phyloP scores from a whole-genome alignment of 73 alveolate species.

The Paramecium sonneborni region DNA sequence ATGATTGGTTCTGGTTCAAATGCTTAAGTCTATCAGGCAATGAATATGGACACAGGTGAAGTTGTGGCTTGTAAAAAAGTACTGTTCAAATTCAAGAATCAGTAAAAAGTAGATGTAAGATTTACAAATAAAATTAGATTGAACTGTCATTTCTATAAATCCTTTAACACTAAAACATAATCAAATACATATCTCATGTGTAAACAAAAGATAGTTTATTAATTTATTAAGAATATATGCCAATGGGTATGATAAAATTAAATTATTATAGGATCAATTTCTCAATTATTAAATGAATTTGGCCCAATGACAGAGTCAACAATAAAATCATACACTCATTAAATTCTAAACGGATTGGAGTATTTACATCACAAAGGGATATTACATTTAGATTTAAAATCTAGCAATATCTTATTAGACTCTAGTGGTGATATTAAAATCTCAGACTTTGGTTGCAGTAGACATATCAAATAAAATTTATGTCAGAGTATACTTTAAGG shows the following conservation, averaged over 20 bases:
- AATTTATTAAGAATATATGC: slow-evolving; percentile 18
- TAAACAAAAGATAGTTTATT: background rate
- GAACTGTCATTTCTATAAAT: background rate
- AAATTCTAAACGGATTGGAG: slow-evolving; percentile 70
- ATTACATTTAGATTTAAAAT: slow-evolving; percentile 50
- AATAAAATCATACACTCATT: background rate
- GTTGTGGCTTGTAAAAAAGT: slow-evolving; percentile 15
- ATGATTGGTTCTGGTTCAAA: slow-evolving; percentile 21
- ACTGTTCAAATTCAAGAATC: background rate
- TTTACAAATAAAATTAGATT: background rate
- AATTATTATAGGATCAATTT: background rate
- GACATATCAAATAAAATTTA: background rate
- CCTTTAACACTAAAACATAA: background rate
- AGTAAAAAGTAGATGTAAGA: background rate
- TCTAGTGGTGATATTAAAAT: slow-evolving; percentile 24
- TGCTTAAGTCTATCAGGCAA: slow-evolving; percentile 10
- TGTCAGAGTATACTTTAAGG: slow-evolving; percentile 13
- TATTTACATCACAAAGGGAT: slow-evolving; percentile 37
- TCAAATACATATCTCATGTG: background rate
- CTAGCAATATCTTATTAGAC: slow-evolving; percentile 27
- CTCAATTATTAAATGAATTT: slow-evolving; percentile 13
- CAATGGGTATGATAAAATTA: slow-evolving; percentile 14
- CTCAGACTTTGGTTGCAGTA: slow-evolving; percentile 60
- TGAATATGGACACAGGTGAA: slow-evolving; percentile 22
- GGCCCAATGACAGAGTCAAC: slow-evolving; percentile 29